Conservation (phyloP, 345 rosid species). For the Microthlaspi erraticum region DNA sequence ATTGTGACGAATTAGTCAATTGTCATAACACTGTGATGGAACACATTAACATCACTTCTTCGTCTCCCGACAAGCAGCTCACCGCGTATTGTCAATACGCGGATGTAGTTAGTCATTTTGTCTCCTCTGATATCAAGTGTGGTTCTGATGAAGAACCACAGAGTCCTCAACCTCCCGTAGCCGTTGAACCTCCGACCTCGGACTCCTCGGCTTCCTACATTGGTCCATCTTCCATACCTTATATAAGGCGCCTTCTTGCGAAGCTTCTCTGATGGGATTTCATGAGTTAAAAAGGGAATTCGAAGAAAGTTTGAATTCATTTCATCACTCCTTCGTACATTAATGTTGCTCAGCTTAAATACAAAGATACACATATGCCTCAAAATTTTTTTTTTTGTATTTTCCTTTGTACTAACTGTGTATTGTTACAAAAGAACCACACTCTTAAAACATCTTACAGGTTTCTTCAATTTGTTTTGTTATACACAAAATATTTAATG, state of each 20-base stretch:
- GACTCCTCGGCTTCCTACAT: not conserved
- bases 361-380: not conserved
- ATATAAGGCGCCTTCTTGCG: too few species aligned
- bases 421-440: too few species aligned
- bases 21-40: slow-evolving; percentile 33
- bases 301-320: too few species aligned
- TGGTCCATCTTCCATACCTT: too few species aligned
- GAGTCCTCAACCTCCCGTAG: too few species aligned
- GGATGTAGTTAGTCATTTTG: slow-evolving; percentile 1
- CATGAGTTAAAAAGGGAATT: too few species aligned
- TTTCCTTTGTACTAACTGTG: too few species aligned
- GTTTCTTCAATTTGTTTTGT: too few species aligned
- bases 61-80: slow-evolving; percentile 2
- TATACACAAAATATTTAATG: too few species aligned
- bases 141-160: not conserved
- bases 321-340: not conserved
- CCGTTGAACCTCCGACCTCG: not conserved
- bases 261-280: too few species aligned
- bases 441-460: too few species aligned
- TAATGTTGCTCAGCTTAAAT: not conserved
- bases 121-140: slow-evolving; percentile 15
- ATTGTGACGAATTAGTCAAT: slow-evolving; percentile 15
- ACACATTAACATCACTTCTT: slow-evolving; percentile 23
- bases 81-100: slow-evolving; percentile 12
- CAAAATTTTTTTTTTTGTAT: too few species aligned